Conservation (phyloP, 768 basidiomycete species). For the Lentinus brumalis region DNA sequence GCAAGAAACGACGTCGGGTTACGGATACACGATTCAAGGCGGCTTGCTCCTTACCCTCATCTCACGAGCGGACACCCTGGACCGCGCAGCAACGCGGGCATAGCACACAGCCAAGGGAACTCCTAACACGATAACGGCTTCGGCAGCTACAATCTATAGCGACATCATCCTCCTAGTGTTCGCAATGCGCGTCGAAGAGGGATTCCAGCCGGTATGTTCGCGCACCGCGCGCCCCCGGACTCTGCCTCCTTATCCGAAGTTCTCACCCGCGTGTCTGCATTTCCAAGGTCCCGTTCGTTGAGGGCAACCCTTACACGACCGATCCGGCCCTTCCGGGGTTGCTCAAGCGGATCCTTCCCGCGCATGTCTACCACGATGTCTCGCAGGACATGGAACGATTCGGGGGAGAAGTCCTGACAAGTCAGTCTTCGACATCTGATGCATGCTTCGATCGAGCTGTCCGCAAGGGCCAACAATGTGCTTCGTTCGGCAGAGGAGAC, state of each 20-base stretch:
- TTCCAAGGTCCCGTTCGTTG: slow-evolving; percentile 50
- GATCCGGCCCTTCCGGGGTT: slow-evolving; percentile 66
- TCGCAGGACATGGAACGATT: slow-evolving; percentile 61
- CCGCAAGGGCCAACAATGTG: too few species aligned
- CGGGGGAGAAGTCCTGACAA: slow-evolving; percentile 54
- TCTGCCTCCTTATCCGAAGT: neutral
- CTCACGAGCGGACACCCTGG: neutral
- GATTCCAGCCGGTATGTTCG: slow-evolving; percentile 57
- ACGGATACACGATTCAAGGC: too few species aligned
- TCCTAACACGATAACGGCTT: neutral
- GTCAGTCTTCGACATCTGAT: slow-evolving; percentile 33
- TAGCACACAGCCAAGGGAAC: too few species aligned
- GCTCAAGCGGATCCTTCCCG: slow-evolving; percentile 58
- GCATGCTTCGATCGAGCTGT: neutral
- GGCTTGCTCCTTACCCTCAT: neutral
- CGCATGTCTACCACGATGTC: slow-evolving; percentile 48
- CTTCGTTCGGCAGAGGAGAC: too few species aligned
- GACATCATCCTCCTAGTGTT: neutral
- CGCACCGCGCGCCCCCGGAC: neutral
- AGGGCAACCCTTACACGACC: slow-evolving; percentile 60
- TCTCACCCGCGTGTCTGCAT: neutral
- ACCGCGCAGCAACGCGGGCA: too few species aligned
- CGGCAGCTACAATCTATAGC: neutral
- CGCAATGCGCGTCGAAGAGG: slow-evolving; percentile 64
- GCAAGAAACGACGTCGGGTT: too few species aligned